Percentiles rank a stretch among this genome's conserved stretches.
Evolutionary conservation across 805 yeast species (phyloP).

Genomic region (Candida insectorum): DNA sequence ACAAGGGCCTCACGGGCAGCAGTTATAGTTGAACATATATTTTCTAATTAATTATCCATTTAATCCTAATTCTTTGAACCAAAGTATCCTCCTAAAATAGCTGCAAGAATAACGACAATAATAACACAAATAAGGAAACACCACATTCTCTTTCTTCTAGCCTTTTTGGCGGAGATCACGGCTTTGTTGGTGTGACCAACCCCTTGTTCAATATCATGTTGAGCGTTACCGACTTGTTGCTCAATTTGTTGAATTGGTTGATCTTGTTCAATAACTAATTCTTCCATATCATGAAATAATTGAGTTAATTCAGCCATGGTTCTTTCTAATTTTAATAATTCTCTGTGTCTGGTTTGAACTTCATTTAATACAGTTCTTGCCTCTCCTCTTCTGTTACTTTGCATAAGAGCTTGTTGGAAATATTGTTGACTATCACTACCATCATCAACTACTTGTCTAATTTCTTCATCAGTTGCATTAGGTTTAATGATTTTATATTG

Average conservation of each 20-base stretch:
- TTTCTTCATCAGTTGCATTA: slow-evolving; percentile 78
- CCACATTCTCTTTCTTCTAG: slow-evolving; percentile 89
- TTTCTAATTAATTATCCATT: no score
- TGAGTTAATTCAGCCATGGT: slow-evolving; percentile 95
- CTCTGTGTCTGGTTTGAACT: slow-evolving; percentile 94
- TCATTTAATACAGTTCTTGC: slow-evolving; percentile 93
- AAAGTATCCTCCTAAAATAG: slow-evolving; percentile 63
- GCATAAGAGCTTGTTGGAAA: slow-evolving; percentile 87
- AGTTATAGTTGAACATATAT: no score
- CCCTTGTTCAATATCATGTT: slow-evolving; percentile 88
- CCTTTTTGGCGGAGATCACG: slow-evolving; percentile 79
- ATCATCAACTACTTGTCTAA: slow-evolving; percentile 80
- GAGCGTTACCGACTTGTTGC: slow-evolving; percentile 77
- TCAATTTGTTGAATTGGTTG: slow-evolving; percentile 79
- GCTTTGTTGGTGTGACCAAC: slow-evolving; percentile 93
- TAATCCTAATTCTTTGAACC: no score
- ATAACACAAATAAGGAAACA: slow-evolving; percentile 63
- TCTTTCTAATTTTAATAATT: slow-evolving; percentile 89
- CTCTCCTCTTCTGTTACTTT: slow-evolving; percentile 87
- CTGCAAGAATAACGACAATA: slow-evolving; percentile 61
- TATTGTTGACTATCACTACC: slow-evolving; percentile 77
- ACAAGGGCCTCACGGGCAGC: no score
- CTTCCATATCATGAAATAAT: slow-evolving; percentile 94
- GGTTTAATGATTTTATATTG: slow-evolving; percentile 90
- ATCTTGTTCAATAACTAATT: slow-evolving; percentile 93